Conservation (phyloP, 495 filamentous ascomycete genomes). For the Aeminium ludgeri region DNA sequence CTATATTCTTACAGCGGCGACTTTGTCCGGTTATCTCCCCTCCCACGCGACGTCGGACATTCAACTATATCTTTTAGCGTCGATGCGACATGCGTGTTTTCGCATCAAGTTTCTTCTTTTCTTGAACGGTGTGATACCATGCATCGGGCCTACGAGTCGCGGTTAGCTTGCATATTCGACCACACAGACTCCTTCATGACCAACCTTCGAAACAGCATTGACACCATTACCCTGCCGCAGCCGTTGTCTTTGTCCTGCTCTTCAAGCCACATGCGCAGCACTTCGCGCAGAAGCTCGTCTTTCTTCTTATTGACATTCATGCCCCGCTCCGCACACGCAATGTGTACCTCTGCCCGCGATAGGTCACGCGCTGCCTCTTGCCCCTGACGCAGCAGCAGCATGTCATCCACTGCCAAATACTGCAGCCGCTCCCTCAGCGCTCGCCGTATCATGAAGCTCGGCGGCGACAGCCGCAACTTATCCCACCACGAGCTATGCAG, state of each 20-base stretch:
- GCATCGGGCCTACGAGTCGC: constrained; percentile 7
- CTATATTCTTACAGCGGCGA: no score
- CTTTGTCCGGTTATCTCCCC: no score
- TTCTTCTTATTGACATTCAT: constrained; percentile 23
- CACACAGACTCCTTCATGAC: constrained; percentile 6
- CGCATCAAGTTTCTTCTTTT: no score
- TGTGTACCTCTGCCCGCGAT: constrained; percentile 35
- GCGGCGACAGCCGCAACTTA: constrained; percentile 25
- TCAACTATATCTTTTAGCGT: no score
- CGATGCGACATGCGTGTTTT: no score
- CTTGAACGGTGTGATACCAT: no score
- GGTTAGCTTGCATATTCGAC: constrained; percentile 10
- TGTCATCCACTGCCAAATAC: constrained; percentile 44
- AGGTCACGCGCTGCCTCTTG: constrained; percentile 22
- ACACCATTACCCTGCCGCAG: constrained; percentile 5
- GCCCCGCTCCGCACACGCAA: constrained; percentile 39
- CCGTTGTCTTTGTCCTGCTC: constrained; percentile 10
- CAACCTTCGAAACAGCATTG: constrained; percentile 14
- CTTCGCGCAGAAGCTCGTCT: constrained; percentile 20
- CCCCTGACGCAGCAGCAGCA: constrained; percentile 33
- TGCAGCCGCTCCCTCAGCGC: constrained; percentile 29
- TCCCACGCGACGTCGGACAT: no score
- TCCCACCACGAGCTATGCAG: constrained; percentile 34
- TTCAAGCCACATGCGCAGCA: constrained; percentile 11
- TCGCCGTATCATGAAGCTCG: constrained; percentile 25